phyloP scores from a whole-genome alignment of 1,284 basidiomycete species.

The Ceratobasidium sp. region DNA sequence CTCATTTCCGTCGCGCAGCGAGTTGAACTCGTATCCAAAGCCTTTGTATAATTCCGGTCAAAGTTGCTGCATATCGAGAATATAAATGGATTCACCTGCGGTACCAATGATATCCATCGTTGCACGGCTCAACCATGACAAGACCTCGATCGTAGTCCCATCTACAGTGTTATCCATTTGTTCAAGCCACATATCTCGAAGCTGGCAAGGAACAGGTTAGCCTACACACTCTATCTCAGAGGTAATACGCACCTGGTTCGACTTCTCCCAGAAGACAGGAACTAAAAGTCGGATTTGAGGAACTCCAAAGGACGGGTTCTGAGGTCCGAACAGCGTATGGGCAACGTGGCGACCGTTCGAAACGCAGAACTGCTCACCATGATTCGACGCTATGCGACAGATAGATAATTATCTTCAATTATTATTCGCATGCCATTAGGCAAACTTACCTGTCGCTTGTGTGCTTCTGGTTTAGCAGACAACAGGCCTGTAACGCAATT shows the following conservation, averaged over 20 bases:
- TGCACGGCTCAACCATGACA: slow-evolving; percentile 65
- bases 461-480: slow-evolving; percentile 14
- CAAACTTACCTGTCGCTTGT: slow-evolving; percentile 24
- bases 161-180: slow-evolving; percentile 20
- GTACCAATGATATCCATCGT: slow-evolving; percentile 77
- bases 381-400: slow-evolving; percentile 36
- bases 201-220: slow-evolving; percentile 9
- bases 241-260: slow-evolving; percentile 26
- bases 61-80: too few species aligned
- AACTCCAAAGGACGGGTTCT: slow-evolving; percentile 45
- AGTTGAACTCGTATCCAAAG: slow-evolving; percentile 47
- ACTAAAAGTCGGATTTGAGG: slow-evolving; percentile 41
- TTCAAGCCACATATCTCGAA: slow-evolving; percentile 41
- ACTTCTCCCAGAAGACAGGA: slow-evolving; percentile 43
- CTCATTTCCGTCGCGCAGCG: slow-evolving; percentile 46
- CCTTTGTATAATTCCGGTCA: background rate
- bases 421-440: too few species aligned
- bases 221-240: background rate
- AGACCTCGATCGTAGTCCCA: slow-evolving; percentile 58
- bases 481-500: background rate
- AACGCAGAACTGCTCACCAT: slow-evolving; percentile 23
- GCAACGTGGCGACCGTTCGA: background rate
- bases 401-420: too few species aligned
- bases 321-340: too few species aligned
- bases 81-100: slow-evolving; percentile 63